A percentile compares a stretch with the other conserved stretches of the same genome.
Evolutionary conservation across 805 yeast species (phyloP).

Genomic region (Candida mattraensis): DNA sequence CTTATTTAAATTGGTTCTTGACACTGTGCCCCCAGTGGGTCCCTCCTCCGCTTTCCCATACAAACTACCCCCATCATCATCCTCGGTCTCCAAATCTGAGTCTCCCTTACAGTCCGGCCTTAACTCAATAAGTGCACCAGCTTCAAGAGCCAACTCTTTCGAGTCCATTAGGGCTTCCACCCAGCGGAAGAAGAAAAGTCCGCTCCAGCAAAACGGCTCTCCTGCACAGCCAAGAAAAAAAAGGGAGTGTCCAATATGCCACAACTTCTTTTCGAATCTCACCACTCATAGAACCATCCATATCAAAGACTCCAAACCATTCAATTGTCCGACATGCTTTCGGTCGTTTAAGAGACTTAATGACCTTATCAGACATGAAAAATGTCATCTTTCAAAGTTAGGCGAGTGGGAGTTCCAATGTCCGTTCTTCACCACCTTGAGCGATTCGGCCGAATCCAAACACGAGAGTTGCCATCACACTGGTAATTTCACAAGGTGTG

Average conservation of each 20-base stretch:
- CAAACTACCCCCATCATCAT: no score
- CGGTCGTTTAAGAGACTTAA: slow-evolving; percentile 89
- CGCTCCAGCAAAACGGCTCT: slow-evolving; percentile 6
- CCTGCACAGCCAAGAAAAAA: slow-evolving; percentile 32
- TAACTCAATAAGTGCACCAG: slow-evolving; percentile 1
- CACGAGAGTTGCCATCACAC: slow-evolving; percentile 61
- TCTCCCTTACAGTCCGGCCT: slow-evolving; percentile 1
- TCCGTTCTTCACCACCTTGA: slow-evolving; percentile 60
- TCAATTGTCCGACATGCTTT: slow-evolving; percentile 70
- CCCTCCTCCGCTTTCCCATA: no score
- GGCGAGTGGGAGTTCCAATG: slow-evolving; percentile 72
- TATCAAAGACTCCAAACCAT: slow-evolving; percentile 72
- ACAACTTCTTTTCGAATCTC: slow-evolving; percentile 64
- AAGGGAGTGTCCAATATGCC: slow-evolving; percentile 39
- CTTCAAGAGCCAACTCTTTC: slow-evolving; percentile 12
- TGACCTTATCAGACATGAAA: slow-evolving; percentile 81
- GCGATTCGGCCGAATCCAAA: slow-evolving; percentile 21
- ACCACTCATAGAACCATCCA: slow-evolving; percentile 85
- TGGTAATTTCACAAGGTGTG: slow-evolving; percentile 87
- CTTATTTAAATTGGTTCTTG: slow-evolving; percentile 26
- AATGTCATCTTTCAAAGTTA: slow-evolving; percentile 79
- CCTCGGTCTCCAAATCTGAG: slow-evolving; percentile 2
- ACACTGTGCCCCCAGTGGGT: slow-evolving; percentile 5
- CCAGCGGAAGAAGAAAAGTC: slow-evolving; percentile 6
- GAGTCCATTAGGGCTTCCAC: slow-evolving; percentile 5